These are phyloP conservation scores for Colletotrichum salicis DNA, from an alignment of 2,329 filamentous ascomycete species.

Conservation along the genomic window DNA sequence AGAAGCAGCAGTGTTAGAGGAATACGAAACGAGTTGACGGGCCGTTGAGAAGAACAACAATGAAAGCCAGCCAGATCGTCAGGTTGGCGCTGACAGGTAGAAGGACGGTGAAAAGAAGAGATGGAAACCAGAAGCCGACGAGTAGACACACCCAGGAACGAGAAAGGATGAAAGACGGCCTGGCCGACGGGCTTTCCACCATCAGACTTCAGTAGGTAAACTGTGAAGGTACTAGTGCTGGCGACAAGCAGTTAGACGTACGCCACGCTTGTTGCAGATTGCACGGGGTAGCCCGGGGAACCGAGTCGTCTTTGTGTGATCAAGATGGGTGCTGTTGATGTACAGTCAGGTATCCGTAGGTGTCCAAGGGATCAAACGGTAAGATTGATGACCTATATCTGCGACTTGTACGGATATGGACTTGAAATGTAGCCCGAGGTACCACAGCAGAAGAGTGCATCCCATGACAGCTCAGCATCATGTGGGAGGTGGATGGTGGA, in stretches of 20 bases:
- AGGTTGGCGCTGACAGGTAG: neutral
- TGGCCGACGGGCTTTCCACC: neutral
- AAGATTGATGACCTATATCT: too few relatives aligned
- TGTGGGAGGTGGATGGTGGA: neutral
- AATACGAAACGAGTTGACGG: neutral
- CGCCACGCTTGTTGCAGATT: conserved; percentile 17
- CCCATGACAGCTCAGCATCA: neutral
- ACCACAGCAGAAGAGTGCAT: neutral
- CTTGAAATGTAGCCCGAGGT: too few relatives aligned
- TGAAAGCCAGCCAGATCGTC: neutral
- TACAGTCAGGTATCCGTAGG: too few relatives aligned
- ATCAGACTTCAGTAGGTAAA: neutral
- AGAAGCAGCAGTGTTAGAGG: neutral
- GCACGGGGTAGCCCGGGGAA: conserved; percentile 1
- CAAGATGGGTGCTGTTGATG: neutral
- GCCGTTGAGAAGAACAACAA: neutral
- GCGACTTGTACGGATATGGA: too few relatives aligned
- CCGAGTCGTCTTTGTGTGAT: conserved; percentile 2
- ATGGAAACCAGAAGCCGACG: neutral
- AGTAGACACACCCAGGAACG: neutral
- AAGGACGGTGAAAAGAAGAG: neutral
- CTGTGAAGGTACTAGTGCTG: neutral
- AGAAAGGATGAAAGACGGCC: neutral
- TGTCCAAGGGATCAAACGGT: too few relatives aligned
- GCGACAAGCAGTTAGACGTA: conserved; percentile 2